phyloP scores from a whole-genome alignment of 768 basidiomycete species.

The Podaxis carcinomalis region DNA sequence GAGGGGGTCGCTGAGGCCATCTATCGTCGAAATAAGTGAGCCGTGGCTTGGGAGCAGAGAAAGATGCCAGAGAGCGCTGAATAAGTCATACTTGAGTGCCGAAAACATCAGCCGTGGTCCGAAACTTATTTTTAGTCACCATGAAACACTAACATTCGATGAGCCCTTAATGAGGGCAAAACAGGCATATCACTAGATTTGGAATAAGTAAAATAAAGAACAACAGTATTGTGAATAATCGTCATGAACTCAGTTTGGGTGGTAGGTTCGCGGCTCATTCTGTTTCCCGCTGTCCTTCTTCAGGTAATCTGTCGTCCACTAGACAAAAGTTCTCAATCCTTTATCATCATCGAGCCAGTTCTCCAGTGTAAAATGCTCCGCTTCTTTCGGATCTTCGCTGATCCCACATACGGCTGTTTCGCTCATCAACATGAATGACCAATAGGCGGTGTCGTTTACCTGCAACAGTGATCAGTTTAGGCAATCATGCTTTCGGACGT shows the following conservation, averaged over 20 bases:
- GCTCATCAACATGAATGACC: too few relatives aligned
- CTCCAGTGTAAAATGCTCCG: slow-evolving; percentile 17
- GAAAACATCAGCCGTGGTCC: not conserved
- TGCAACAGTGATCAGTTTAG: too few relatives aligned
- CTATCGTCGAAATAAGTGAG: not conserved
- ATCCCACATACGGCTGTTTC: not conserved
- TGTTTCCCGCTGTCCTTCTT: slow-evolving; percentile 11
- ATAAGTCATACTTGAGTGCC: not conserved
- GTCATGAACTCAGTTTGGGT: not conserved
- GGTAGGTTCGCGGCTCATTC: slow-evolving; percentile 12
- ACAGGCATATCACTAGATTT: not conserved
- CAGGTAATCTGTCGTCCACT: slow-evolving; percentile 14
- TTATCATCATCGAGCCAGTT: slow-evolving; percentile 20
- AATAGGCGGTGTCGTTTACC: too few relatives aligned
- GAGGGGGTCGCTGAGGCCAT: not conserved
- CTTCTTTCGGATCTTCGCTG: slow-evolving; percentile 8
- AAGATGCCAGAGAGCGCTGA: not conserved
- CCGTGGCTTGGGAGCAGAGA: not conserved
- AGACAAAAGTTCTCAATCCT: slow-evolving; percentile 16
- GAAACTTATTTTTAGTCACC: not conserved
- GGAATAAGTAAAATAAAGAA: too few relatives aligned
- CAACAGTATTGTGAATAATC: not conserved
- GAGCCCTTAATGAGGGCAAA: not conserved
- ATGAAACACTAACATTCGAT: too few relatives aligned
- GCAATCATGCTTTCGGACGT: not conserved